These are phyloP conservation scores for Huntiella moniliformis DNA, from an alignment of 2,329 filamentous ascomycete species.

Conservation along the genomic window DNA sequence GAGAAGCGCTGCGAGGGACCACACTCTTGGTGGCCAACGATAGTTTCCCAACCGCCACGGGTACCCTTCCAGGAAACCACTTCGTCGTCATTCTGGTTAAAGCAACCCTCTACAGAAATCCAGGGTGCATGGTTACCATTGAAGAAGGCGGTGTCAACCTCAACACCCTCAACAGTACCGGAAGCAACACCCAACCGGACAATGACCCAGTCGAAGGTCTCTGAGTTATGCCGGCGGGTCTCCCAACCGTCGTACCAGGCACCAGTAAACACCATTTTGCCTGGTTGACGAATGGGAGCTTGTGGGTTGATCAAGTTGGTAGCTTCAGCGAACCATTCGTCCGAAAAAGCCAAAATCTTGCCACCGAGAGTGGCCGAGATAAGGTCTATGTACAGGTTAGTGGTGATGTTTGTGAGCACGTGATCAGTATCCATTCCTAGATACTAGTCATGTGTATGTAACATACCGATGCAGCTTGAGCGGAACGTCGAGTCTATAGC, in stretches of 20 bases:
- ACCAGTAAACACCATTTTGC: slow-evolving; percentile 50
- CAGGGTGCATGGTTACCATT: slow-evolving; percentile 66
- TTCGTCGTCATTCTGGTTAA: slow-evolving; percentile 43
- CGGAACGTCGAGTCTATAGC: slow-evolving; percentile 44
- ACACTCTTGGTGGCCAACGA: slow-evolving; percentile 51
- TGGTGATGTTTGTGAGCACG: background rate
- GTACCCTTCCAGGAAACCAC: slow-evolving; percentile 42
- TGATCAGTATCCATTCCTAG: background rate
- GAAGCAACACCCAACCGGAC: slow-evolving; percentile 50
- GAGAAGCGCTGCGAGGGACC: slow-evolving; percentile 55
- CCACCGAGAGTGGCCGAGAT: slow-evolving; percentile 42
- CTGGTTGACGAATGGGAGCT: slow-evolving; percentile 40
- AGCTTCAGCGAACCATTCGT: slow-evolving; percentile 52
- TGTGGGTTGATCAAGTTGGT: slow-evolving; percentile 45
- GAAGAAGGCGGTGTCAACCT: slow-evolving; percentile 69
- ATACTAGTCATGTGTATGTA: background rate
- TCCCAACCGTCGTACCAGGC: slow-evolving; percentile 59
- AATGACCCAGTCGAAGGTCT: slow-evolving; percentile 47
- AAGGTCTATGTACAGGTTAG: slow-evolving; percentile 28
- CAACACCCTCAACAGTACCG: slow-evolving; percentile 53
- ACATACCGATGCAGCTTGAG: slow-evolving; percentile 39
- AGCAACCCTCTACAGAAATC: slow-evolving; percentile 60
- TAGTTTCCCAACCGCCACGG: slow-evolving; percentile 49
- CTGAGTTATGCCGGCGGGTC: slow-evolving; percentile 45
- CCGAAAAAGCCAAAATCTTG: slow-evolving; percentile 44